phyloP scores from a whole-genome alignment of 345 rosid genomes.

The Eutrema japonicum region DNA sequence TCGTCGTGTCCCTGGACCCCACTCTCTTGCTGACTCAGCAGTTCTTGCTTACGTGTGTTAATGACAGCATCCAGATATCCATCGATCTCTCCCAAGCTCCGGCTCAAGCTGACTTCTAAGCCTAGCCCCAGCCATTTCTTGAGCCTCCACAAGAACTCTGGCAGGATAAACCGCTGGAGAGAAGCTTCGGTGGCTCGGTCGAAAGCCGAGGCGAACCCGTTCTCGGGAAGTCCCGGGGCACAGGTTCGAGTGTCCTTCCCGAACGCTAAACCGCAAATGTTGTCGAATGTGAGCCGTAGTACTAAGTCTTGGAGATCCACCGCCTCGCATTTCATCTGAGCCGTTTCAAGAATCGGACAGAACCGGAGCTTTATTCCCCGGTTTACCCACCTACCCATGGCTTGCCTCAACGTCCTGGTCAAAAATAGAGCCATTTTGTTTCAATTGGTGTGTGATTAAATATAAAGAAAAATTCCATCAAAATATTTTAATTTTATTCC shows the following conservation, averaged over 20 bases:
- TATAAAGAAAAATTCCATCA: too few relatives aligned
- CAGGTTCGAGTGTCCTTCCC: constrained; percentile 93
- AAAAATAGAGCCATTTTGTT: constrained; percentile 21
- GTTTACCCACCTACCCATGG: constrained; percentile 96
- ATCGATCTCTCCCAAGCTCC: constrained; percentile 70
- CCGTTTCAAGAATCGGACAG: constrained; percentile 71
- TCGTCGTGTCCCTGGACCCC: constrained; percentile 77
- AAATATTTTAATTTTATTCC: too few relatives aligned
- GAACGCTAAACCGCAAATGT: constrained; percentile 92
- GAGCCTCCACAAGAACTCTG: constrained; percentile 77
- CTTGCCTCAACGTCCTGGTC: constrained; percentile 80
- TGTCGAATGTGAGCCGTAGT: constrained; percentile 92
- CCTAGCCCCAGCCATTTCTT: constrained; percentile 87
- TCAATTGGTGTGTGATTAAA: too few relatives aligned
- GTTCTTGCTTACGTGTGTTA: constrained; percentile 68
- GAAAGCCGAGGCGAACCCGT: constrained; percentile 78
- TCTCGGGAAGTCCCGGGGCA: constrained; percentile 70
- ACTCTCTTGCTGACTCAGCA: constrained; percentile 56
- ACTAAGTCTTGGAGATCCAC: constrained; percentile 87
- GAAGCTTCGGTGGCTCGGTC: constrained; percentile 95
- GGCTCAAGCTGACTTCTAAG: constrained; percentile 80
- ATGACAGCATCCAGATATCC: constrained; percentile 69
- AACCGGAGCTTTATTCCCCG: constrained; percentile 75
- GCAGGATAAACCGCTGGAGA: constrained; percentile 84
- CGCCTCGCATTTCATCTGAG: constrained; percentile 56